Evolutionary conservation across 129 eudicot species (phyloP), one percentile per base, ranked within the genome.

Genomic region (Flaveria ramosissima): DNA sequence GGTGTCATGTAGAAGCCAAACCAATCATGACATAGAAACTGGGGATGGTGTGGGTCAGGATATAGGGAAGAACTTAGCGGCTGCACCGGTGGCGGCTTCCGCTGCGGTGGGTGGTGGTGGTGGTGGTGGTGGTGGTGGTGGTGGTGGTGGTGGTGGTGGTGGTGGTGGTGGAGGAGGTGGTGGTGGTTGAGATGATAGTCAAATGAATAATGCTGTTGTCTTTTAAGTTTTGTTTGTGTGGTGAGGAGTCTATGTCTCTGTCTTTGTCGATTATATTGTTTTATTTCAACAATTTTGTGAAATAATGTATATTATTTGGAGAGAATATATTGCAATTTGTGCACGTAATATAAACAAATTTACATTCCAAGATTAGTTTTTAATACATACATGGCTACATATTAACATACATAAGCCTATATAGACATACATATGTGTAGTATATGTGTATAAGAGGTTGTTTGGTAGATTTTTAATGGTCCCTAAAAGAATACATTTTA

Each of bases 181-280:
- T 64, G 70, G 70, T 65, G 1, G 78, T 75, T 70, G 71, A 71
- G 30, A 62, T 17, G 48, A 12, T 36, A 21, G 78, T 51, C 64
- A 78, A 70, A 60, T 71, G 52, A 78, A 47, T 72, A 27, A 70
- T 30, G 72, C 7, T 47, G 57, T 7, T 59, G 45, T 24, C 24
- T 47, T 65, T 68, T 46, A 15, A 21, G 70, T 39, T 60, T 46
- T 64, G 41, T 69, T 78, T 78, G 71, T 70, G 70, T 78, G 76
- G 70, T 70, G 73, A 16, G 42, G 20, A 66, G 72, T 76, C 17
- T 64, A 2, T 36, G 65, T 76, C 68, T 68, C 26, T 30, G 81
- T 68, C 81, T 68, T 77, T 55, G 69, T 77, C 66, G 59, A 68
- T 77, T 53, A 55, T 77, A 68, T 77, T 69, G 61, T 77, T 53